phyloP scores from a whole-genome alignment of 148 eudicot species.

The Rhododendron molle region DNA sequence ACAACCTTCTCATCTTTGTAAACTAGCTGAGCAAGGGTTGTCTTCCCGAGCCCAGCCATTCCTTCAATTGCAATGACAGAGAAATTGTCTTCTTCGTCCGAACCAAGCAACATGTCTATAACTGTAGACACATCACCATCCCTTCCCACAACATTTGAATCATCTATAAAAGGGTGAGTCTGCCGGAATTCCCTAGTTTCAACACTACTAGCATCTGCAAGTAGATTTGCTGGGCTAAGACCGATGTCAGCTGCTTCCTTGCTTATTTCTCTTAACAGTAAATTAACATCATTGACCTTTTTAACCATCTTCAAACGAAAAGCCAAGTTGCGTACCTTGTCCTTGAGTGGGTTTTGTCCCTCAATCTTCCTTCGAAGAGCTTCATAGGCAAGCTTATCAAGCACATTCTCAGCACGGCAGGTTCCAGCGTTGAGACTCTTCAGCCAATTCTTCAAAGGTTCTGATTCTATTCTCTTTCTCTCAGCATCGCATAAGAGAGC shows the following conservation, averaged over 20 bases:
- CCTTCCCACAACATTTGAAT: slow-evolving; percentile 5
- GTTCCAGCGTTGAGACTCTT: too few species aligned
- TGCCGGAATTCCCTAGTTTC: not conserved
- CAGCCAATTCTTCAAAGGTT: too few species aligned
- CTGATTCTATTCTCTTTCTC: too few species aligned
- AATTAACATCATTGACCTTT: not conserved
- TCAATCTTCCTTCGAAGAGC: too few species aligned
- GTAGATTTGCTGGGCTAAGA: not conserved
- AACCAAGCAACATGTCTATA: not conserved
- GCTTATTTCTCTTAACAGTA: not conserved
- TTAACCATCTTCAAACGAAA: not conserved
- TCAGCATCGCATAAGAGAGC: too few species aligned
- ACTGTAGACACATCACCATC: not conserved
- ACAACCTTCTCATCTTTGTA: not conserved
- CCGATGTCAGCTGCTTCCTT: not conserved
- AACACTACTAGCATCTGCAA: too few species aligned
- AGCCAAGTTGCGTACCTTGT: too few species aligned
- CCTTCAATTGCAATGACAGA: slow-evolving; percentile 1
- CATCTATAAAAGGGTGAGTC: not conserved
- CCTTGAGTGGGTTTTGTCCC: too few species aligned
- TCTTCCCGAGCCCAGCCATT: not conserved
- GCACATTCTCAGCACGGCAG: too few species aligned
- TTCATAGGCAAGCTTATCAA: too few species aligned
- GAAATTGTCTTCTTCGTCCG: not conserved
- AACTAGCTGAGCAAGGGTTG: not conserved